phyloP scores from a whole-genome alignment of 2,329 filamentous ascomycete species.

The Trichoderma polysporum region DNA sequence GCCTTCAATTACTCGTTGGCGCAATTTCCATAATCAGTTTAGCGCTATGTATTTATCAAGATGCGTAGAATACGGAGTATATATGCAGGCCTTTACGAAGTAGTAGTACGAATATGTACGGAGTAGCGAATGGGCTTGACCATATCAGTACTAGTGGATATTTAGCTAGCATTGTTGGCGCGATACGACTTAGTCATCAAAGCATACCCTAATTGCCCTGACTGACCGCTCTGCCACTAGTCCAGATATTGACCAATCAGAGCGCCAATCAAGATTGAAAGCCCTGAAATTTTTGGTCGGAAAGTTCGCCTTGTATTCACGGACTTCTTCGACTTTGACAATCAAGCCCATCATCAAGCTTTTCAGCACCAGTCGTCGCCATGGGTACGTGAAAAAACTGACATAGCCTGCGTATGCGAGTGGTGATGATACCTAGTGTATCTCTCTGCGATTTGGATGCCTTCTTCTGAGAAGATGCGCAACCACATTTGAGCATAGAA shows the following conservation, averaged over 20 bases:
- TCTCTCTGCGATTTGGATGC: constrained; percentile 23
- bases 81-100: neutral
- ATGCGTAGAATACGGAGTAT: too few species aligned
- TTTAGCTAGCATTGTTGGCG: neutral
- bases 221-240: constrained; percentile 39
- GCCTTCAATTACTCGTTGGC: neutral
- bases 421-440: constrained; percentile 37
- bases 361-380: constrained; percentile 49
- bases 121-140: neutral
- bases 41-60: neutral
- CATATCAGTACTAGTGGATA: neutral
- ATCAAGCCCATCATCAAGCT: constrained; percentile 41
- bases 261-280: constrained; percentile 24
- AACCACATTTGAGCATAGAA: constrained; percentile 60
- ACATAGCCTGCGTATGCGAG: constrained; percentile 51
- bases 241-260: constrained; percentile 20
- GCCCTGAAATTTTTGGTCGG: constrained; percentile 32
- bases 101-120: neutral
- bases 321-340: constrained; percentile 37
- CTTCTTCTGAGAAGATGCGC: constrained; percentile 28
- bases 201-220: constrained; percentile 46
- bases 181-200: neutral
- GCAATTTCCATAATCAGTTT: neutral
- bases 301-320: constrained; percentile 23
- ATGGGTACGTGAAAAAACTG: constrained; percentile 58